Percentiles rank a stretch among this genome's conserved stretches.
phyloP scores from a whole-genome alignment of 2,329 filamentous ascomycete genomes.

The Helotiales sp. region DNA sequence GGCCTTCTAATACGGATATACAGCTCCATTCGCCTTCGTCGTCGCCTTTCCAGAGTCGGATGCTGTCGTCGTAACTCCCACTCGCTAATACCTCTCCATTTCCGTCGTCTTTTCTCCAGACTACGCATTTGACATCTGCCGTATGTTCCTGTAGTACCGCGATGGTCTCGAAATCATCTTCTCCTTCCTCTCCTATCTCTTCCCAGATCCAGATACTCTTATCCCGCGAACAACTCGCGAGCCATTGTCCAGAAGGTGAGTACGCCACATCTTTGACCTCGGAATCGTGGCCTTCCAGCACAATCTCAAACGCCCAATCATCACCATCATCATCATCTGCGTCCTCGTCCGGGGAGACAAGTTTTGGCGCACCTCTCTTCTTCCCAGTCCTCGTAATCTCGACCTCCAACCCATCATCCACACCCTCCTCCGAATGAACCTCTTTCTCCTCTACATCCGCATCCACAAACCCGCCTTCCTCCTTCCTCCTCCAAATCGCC shows the following conservation, averaged over 20 bases:
- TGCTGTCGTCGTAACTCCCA: slow-evolving; percentile 91
- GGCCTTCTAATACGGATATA: slow-evolving; percentile 77
- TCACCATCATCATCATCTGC: slow-evolving; percentile 52
- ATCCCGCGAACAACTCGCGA: slow-evolving; percentile 89
- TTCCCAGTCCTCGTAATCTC: slow-evolving; percentile 39
- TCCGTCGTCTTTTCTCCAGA: slow-evolving; percentile 77
- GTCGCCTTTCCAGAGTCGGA: slow-evolving; percentile 66
- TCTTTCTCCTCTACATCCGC: slow-evolving; percentile 30
- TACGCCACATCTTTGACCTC: slow-evolving; percentile 85
- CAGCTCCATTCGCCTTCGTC: slow-evolving; percentile 67
- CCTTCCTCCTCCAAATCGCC: slow-evolving; percentile 74
- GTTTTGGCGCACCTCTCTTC: slow-evolving; percentile 23
- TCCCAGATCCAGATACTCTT: slow-evolving; percentile 99
- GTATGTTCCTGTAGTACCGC: slow-evolving; percentile 94
- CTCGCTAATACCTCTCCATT: slow-evolving; percentile 76
- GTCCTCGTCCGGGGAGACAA: slow-evolving; percentile 37
- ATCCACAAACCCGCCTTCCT: slow-evolving; percentile 15
- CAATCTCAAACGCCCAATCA: slow-evolving; percentile 90
- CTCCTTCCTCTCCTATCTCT: slow-evolving; percentile 74
- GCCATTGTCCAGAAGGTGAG: slow-evolving; percentile 70
- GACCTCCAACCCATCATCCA: slow-evolving; percentile 41
- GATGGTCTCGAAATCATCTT: slow-evolving; percentile 96
- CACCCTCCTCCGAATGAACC: slow-evolving; percentile 32
- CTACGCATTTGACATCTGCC: slow-evolving; percentile 90
- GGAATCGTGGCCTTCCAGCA: slow-evolving; percentile 92